Evolutionary conservation across 495 filamentous ascomycete species (phyloP).

Genomic region (Neurospora intermedia): DNA sequence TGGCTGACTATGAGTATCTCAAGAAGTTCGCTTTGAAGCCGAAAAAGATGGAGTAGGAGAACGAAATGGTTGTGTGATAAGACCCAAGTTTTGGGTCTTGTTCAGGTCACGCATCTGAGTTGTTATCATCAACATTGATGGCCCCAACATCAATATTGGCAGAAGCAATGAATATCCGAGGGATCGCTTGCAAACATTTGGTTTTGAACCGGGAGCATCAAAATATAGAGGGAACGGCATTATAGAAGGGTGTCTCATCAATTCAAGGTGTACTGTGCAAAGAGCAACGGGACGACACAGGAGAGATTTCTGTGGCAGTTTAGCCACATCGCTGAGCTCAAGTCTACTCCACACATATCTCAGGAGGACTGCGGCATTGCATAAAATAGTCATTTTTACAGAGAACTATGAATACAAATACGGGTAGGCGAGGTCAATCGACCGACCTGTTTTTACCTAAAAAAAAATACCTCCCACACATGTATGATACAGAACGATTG

Average conservation of each 20-base stretch:
- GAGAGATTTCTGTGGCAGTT: not conserved
- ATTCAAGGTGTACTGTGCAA: not conserved
- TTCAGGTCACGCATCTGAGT: not conserved
- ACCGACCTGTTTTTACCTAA: not conserved
- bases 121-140: not conserved
- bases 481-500: not conserved
- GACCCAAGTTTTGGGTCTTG: not conserved
- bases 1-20: constrained; percentile 82
- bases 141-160: not conserved
- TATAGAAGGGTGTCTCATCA: not conserved
- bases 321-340: not conserved
- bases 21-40: constrained; percentile 67
- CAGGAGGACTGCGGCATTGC: not conserved
- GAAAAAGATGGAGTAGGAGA: not conserved
- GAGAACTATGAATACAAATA: not conserved
- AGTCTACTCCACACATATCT: not conserved
- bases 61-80: not conserved
- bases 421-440: not conserved
- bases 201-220: not conserved
- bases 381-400: not conserved
- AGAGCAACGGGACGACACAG: not conserved
- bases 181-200: not conserved
- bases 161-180: not conserved
- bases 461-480: not conserved
- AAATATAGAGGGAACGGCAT: not conserved